Evolutionary conservation across 2,329 filamentous ascomycete genomes (phyloP), one percentile per base, ranked within the genome.

Genomic region (Berkeleyomyces basicola): DNA sequence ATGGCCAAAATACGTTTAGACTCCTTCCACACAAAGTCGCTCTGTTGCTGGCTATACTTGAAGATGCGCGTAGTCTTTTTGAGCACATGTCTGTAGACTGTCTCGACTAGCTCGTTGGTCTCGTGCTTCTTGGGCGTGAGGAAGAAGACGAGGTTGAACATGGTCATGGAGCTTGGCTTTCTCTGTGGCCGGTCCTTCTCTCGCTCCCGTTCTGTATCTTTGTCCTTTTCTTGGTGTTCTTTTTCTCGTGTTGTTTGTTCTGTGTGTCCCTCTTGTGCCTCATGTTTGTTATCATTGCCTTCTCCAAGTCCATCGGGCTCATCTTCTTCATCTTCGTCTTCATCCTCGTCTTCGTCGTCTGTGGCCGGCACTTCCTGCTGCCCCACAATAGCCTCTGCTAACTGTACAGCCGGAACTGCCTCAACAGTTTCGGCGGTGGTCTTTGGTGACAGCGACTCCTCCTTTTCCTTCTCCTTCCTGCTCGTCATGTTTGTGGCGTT

Each of bases 141-240:
- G 59, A 96, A 88, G 72, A 97, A 97, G 33, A 97, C 90, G 9
- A 96, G 82, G 72, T 96, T 95, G 74, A 99, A 99, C 92, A 97
- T 97, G 66, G 86, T 90, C 88, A 97, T 91, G 57, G 82, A 82
- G 67, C 80, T 82, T 67, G 78, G 77, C 70, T 88, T 85, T 69
- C 83, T 78, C 65, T 86, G 78, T 47, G 77, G 72, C 64, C 81
- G 73, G 63, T 43, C 69, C 73, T 58, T 39, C 11, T 59, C 55
- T 23, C 37, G 70, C 3, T 67, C 69, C n/a, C 71, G 72, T 6
- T 71, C 67, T 46, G 69, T 68, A 46, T 73, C 73, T 36, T 49
- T 49, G 33, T 64, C 51, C 16, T 61, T 51, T 46, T 61, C 39
- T 23, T 61, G 63, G 69, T 67, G 10, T 71, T 68, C 59, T 70